Evolutionary conservation across 257 asterid genomes (phyloP), one percentile per base, ranked within the genome.

Genomic region (Gynochthodes officinalis): DNA sequence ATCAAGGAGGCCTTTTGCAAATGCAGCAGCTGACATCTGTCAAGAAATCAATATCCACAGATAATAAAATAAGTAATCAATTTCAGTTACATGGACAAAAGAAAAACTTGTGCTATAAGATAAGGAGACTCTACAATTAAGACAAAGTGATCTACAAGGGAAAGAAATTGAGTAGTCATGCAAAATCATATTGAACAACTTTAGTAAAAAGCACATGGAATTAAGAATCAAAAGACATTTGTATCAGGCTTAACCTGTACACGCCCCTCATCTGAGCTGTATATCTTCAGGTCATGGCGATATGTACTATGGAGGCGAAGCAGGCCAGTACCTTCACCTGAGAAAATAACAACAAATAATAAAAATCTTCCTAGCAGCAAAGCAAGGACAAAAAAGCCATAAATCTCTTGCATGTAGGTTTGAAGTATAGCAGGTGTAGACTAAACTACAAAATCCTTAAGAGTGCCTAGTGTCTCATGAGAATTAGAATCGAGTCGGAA

Each of bases 21-120:
- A 94, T 75, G 99, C 99, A 79, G 99, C 97, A 65, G 97, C 99
- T 19, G 99, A 94, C 99, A 94, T 94, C 99, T 94, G 87, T 32
- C 39, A 71, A 67, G 18, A 67, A 33, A 67, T 23, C 52, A 53
- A 61, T 28, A 60, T 33, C 71, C 9, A 28, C 46, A 65, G 15
- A 77, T 70, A 59, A 77, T 61, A 52, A 48, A 9, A 66, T 42
- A 69, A 48, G 53, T 18, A 60, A 70, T 55, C 64, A 42, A 72
- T 48, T 71, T 78, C 28, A 50, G 55, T 16, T 53, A 53, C 19
- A 53, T 30, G 30, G 5, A 53, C 52, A 46, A 46, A 37, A 60
- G 66, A 12, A 60, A 60, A n/a, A n/a, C n/a, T n/a, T n/a, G n/a
- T n/a, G n/a, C n/a, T n/a, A n/a, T n/a, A n/a, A n/a, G n/a, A n/a